Base-by-base conservation (phyloP, 2,329 filamentous ascomycete genomes). In the Pezizomycotina sp. region DNA sequence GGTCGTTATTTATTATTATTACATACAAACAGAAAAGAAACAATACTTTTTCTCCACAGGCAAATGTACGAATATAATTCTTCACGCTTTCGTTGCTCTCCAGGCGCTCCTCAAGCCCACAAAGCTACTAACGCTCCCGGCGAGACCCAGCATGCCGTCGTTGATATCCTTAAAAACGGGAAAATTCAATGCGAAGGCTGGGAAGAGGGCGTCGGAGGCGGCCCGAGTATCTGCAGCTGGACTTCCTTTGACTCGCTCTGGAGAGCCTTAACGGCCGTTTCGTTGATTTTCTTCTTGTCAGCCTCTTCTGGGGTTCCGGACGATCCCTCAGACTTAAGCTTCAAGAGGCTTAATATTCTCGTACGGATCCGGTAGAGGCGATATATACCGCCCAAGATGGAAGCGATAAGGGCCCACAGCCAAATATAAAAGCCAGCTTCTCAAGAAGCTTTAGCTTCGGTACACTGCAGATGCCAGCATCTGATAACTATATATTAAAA, bases 21-120 rank as follows among this genome's bases (percentile, higher is more conserved):
- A n/a, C n/a, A n/a, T n/a, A n/a, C n/a, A n/a, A n/a, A n/a, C n/a
- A n/a, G n/a, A n/a, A n/a, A n/a, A n/a, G n/a, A n/a, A n/a, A n/a
- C n/a, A n/a, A n/a, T n/a, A n/a, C n/a, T n/a, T n/a, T n/a, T n/a
- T n/a, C n/a, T n/a, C n/a, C n/a, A n/a, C n/a, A n/a, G n/a, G n/a
- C n/a, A n/a, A n/a, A n/a, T n/a, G n/a, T n/a, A n/a, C n/a, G n/a
- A n/a, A n/a, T n/a, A n/a, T n/a, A n/a, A n/a, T n/a, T n/a, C n/a
- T n/a, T n/a, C n/a, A n/a, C n/a, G n/a, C n/a, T n/a, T n/a, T n/a
- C n/a, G 41, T 39, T 6, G 36, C 41, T 16, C 34, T 36, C 41
- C 41, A 43, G 22, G 41, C 41, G 10, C 39, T 43, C 28, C 32
- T 39, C 35, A 43, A 27, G 9, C 41, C 41, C 3, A 43, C 41